Conservation (phyloP, 208 protist genomes). For the Entamoeba histolytica region DNA sequence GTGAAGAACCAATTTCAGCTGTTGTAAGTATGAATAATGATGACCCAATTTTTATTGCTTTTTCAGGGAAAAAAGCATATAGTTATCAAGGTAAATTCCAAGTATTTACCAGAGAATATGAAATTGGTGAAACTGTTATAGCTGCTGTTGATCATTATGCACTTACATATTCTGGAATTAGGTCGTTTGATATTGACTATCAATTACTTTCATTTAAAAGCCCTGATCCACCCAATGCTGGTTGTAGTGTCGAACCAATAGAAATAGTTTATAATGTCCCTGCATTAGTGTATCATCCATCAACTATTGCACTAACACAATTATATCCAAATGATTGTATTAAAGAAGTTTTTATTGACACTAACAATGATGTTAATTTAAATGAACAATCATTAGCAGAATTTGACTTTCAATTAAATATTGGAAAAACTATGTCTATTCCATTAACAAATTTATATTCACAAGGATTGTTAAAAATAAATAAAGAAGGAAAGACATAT, state of each 20-base stretch:
- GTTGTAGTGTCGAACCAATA: background rate
- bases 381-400: background rate
- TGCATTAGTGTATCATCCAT: background rate
- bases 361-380: background rate
- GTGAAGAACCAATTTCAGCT: background rate
- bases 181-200: background rate
- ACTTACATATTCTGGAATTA: background rate
- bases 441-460: background rate
- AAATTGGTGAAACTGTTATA: background rate
- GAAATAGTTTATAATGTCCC: background rate
- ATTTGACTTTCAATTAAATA: background rate
- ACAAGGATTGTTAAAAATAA: background rate
- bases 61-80: background rate
- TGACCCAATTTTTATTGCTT: background rate
- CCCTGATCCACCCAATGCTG: background rate
- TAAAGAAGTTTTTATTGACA: background rate
- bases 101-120: no score
- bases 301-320: background rate
- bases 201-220: background rate
- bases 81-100: background rate
- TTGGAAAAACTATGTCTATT: background rate
- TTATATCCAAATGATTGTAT: background rate
- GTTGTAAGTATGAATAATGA: background rate
- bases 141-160: background rate
- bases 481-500: background rate